Evolutionary conservation across 805 yeast genomes (phyloP).

Genomic region (Candida wancherniae): DNA sequence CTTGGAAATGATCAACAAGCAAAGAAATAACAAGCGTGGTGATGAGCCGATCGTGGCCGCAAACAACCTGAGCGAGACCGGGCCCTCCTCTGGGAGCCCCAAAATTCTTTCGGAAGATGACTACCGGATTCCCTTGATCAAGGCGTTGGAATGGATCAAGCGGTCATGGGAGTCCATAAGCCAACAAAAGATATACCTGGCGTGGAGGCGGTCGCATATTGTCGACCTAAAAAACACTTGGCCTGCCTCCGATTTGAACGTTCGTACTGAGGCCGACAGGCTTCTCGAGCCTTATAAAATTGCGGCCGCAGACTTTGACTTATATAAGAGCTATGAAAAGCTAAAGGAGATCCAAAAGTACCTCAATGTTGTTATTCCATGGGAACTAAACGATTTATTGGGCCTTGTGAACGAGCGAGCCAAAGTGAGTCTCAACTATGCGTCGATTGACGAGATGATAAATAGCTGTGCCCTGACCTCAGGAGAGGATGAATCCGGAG

Average conservation of each 20-base stretch:
- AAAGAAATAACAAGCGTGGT: constrained; percentile 6
- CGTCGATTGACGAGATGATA: constrained; percentile 57
- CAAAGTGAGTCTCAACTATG: constrained; percentile 41
- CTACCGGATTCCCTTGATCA: constrained; percentile 47
- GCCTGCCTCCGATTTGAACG: constrained; percentile 21
- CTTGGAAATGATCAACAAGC: constrained; percentile 35
- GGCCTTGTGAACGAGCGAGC: constrained; percentile 45
- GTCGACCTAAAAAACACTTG: constrained; percentile 25
- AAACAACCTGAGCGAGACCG: constrained; percentile 1
- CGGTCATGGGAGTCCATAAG: constrained; percentile 48
- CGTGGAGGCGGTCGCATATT: constrained; percentile 36
- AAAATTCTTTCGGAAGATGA: constrained; percentile 36
- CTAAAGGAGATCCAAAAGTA: constrained; percentile 41
- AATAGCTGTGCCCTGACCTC: constrained; percentile 54
- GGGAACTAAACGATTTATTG: constrained; percentile 53
- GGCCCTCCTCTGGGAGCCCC: constrained; percentile 3
- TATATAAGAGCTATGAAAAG: constrained; percentile 34
- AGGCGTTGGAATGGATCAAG: constrained; percentile 55
- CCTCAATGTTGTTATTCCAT: constrained; percentile 48
- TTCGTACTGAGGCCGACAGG: constrained; percentile 12
- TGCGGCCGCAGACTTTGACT: constrained; percentile 13
- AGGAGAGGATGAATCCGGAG: constrained; percentile 5
- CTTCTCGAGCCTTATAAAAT: constrained; percentile 11
- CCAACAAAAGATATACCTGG: constrained; percentile 25
- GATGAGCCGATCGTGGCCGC: constrained; percentile 4